phyloP scores from a whole-genome alignment of 2,329 filamentous ascomycete species.

The Fusarium sp. region DNA sequence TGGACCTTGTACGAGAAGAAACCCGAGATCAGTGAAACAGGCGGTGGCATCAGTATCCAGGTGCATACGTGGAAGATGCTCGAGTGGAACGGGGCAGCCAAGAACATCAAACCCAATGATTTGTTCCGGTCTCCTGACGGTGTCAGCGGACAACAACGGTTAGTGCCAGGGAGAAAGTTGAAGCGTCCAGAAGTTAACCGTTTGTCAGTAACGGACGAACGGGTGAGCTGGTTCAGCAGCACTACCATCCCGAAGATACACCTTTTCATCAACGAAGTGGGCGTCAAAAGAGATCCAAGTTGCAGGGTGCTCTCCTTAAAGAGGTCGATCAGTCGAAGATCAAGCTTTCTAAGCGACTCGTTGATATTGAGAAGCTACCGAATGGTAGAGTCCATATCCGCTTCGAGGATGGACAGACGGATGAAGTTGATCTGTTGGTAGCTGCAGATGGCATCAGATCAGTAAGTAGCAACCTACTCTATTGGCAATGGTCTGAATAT shows the following conservation, averaged over 20 bases:
- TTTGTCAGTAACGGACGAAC: conserved; percentile 47
- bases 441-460: conserved; percentile 65
- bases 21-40: conserved; percentile 51
- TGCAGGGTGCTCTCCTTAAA: conserved; percentile 61
- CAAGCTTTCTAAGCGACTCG: conserved; percentile 58
- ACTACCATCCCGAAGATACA: conserved; percentile 35
- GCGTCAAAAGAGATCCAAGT: conserved; percentile 49
- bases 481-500: rapidly evolving
- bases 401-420: conserved; percentile 58
- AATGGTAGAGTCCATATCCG: conserved; percentile 52
- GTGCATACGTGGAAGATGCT: conserved; percentile 52
- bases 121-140: conserved; percentile 46
- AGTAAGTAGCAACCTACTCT: conserved; percentile 36
- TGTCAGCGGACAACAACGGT: conserved; percentile 44
- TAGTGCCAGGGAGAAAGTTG: background rate
- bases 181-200: background rate
- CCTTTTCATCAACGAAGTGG: conserved; percentile 45
- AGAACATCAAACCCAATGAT: conserved; percentile 47
- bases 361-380: conserved; percentile 51
- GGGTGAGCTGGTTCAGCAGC: conserved; percentile 44
- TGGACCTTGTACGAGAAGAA: conserved; percentile 53
- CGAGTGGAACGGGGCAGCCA: conserved; percentile 48
- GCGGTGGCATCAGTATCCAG: conserved; percentile 53
- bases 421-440: conserved; percentile 59
- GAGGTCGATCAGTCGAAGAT: conserved; percentile 58